These are phyloP conservation scores for Ceratobasidium sp. DNA, from an alignment of 1,284 basidiomycete species.

Conservation along the genomic window DNA sequence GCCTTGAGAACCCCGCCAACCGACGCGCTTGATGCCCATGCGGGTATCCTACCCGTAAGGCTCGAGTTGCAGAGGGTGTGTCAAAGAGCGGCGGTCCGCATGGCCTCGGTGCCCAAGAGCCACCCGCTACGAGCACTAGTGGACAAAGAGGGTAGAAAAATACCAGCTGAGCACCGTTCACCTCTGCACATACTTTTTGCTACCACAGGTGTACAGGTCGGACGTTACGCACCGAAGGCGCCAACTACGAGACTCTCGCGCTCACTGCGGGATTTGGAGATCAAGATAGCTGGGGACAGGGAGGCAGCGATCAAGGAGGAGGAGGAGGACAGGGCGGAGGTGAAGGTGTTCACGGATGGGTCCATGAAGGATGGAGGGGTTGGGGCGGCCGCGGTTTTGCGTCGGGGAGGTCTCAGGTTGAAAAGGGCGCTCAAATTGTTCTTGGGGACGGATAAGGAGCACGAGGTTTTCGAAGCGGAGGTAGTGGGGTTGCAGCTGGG, in stretches of 20 bases:
- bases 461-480: constrained; percentile 46
- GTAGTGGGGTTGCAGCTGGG: constrained; percentile 40
- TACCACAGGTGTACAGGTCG: constrained; percentile 2
- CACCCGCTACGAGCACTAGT: constrained; percentile 19
- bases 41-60: constrained; percentile 13
- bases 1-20: constrained; percentile 21
- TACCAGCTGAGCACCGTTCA: constrained; percentile 16
- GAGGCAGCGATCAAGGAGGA: neutral
- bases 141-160: neutral
- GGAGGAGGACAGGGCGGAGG: neutral
- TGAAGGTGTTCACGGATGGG: constrained; percentile 32
- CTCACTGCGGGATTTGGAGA: neutral
- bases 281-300: neutral
- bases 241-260: neutral
- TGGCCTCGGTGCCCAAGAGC: neutral
- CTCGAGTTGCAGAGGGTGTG: constrained; percentile 1
- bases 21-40: constrained; percentile 14
- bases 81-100: constrained; percentile 17
- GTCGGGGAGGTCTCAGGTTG: neutral
- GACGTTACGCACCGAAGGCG: neutral
- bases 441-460: constrained; percentile 25
- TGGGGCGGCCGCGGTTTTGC: constrained; percentile 27
- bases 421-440: constrained; percentile 1
- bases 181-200: neutral
- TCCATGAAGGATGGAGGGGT: constrained; percentile 28